Conservation (phyloP, 805 yeast genomes). For the Monosporozyma servazzii region DNA sequence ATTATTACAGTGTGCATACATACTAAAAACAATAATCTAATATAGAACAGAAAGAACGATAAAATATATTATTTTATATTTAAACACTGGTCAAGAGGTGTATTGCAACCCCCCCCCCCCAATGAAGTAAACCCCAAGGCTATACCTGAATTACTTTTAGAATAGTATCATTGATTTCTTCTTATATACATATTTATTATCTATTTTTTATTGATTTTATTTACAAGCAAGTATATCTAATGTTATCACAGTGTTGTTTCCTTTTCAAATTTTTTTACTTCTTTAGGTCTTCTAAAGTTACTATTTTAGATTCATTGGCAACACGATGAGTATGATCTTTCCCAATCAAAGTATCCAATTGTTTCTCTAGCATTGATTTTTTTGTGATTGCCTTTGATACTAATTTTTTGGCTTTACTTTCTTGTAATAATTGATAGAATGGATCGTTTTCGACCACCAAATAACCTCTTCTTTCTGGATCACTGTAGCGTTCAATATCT, state of each 20-base stretch:
- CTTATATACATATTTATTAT: neutral
- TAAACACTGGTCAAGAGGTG: too few species aligned
- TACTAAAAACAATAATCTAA: too few species aligned
- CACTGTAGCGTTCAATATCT: conserved; percentile 70
- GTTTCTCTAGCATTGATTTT: conserved; percentile 27
- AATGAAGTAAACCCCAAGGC: too few species aligned
- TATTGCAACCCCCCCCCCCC: neutral
- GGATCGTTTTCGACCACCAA: conserved; percentile 36
- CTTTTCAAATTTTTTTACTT: too few species aligned
- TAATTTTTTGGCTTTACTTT: conserved; percentile 13
- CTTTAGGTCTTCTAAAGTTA: conserved; percentile 5
- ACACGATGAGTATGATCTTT: neutral
- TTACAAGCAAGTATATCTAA: neutral
- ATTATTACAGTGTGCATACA: too few species aligned
- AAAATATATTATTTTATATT: too few species aligned
- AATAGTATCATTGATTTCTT: neutral
- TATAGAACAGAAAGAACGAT: too few species aligned
- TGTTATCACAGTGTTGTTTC: neutral
- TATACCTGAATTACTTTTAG: neutral
- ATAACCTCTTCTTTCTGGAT: conserved; percentile 68
- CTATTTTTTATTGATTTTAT: neutral
- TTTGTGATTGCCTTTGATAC: conserved; percentile 12
- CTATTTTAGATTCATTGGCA: conserved; percentile 3
- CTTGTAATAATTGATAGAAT: conserved; percentile 16
- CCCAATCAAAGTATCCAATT: conserved; percentile 21